Percentiles rank a stretch among this genome's conserved stretches.
Conservation (phyloP, 768 basidiomycete species). For the Lactarius psammicola region DNA sequence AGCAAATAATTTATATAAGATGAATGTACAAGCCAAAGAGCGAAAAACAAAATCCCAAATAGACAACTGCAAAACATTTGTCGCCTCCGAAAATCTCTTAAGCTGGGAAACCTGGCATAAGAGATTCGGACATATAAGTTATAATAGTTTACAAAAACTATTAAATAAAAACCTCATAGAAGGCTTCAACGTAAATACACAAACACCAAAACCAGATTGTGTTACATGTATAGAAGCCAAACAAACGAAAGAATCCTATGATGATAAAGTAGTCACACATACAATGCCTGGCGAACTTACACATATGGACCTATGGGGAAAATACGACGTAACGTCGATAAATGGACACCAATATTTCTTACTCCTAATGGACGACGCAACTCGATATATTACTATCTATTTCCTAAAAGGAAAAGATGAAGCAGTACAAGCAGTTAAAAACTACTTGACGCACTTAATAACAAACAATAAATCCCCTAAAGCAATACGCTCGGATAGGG, state of each 20-base stretch:
- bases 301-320: neutral
- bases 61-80: no score
- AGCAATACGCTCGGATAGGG: neutral
- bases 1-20: no score
- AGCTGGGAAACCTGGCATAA: neutral
- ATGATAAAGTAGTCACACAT: fast-evolving
- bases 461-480: neutral
- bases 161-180: fast-evolving
- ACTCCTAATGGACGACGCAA: neutral
- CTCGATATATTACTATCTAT: neutral
- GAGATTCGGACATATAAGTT: neutral
- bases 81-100: no score
- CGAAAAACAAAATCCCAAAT: no score
- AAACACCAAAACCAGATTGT: neutral
- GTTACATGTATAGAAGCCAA: neutral
- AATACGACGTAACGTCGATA: neutral
- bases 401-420: neutral
- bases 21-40: no score
- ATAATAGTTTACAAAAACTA: neutral
- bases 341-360: neutral
- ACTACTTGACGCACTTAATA: neutral
- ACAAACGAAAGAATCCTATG: neutral
- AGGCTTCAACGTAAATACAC: neutral
- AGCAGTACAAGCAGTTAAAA: neutral
- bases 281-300: neutral